Evolutionary conservation across 495 filamentous ascomycete genomes (phyloP).

Genomic region (Penicillium mononematosum): DNA sequence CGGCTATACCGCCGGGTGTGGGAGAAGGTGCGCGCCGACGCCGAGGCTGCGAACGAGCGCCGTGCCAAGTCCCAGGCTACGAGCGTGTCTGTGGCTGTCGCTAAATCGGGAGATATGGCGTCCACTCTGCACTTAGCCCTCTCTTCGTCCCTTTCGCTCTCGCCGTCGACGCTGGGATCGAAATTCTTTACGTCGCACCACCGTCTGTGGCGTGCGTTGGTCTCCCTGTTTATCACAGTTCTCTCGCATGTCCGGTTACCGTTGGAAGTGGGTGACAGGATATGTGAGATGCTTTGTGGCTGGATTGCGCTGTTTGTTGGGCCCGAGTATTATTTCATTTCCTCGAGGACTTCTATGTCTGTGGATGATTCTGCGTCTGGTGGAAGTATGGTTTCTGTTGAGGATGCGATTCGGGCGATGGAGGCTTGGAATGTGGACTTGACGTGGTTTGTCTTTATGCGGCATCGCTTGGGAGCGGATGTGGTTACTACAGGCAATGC

Average conservation of each 20-base stretch:
- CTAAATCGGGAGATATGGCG: neutral
- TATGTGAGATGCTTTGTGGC: constrained; percentile 38
- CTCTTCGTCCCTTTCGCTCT: constrained; percentile 28
- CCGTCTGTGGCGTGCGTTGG: constrained; percentile 36
- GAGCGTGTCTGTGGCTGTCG: too few relatives aligned
- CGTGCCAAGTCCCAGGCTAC: constrained; percentile 15
- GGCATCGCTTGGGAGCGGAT: constrained; percentile 10
- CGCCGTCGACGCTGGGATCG: constrained; percentile 24
- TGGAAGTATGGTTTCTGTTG: constrained; percentile 15
- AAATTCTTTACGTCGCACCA: constrained; percentile 43
- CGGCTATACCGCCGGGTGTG: constrained; percentile 43
- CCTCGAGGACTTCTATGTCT: neutral
- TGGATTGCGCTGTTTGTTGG: constrained; percentile 44
- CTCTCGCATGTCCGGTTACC: constrained; percentile 42
- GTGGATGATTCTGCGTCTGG: constrained; percentile 3
- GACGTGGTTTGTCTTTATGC: constrained; percentile 45
- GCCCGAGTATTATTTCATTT: constrained; percentile 33
- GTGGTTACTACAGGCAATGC: neutral
- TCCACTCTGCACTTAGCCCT: constrained; percentile 7
- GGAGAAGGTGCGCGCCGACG: constrained; percentile 40
- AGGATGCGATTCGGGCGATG: constrained; percentile 42
- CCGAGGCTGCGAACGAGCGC: constrained; percentile 34
- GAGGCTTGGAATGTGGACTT: constrained; percentile 48
- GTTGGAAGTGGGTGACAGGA: constrained; percentile 36
- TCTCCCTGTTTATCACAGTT: constrained; percentile 41